phyloP scores from a whole-genome alignment of 352 stramenopile species.

The Globisporangium emineosum region DNA sequence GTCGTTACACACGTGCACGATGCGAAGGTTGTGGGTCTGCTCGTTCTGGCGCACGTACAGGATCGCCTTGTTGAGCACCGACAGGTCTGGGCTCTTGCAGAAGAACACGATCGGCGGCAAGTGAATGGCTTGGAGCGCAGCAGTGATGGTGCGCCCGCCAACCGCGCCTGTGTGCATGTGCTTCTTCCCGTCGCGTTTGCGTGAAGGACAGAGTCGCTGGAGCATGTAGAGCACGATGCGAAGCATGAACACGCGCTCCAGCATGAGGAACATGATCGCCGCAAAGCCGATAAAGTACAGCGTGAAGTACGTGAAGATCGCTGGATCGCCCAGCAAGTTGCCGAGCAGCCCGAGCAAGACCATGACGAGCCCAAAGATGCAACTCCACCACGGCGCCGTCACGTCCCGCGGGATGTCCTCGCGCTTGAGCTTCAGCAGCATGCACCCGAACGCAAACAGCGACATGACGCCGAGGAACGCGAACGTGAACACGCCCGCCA shows the following conservation, averaged over 20 bases:
- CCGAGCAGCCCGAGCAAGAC: slow-evolving; percentile 19
- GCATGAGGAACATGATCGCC: slow-evolving; percentile 76
- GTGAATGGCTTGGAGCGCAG: slow-evolving; percentile 63
- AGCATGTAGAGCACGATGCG: slow-evolving; percentile 67
- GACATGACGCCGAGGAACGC: slow-evolving; percentile 81
- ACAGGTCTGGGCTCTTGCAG: slow-evolving; percentile 82
- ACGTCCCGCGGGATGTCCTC: slow-evolving; percentile 60
- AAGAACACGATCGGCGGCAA: slow-evolving; percentile 90
- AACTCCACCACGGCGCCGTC: slow-evolving; percentile 35
- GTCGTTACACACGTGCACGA: slow-evolving; percentile 83
- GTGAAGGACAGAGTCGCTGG: slow-evolving; percentile 57
- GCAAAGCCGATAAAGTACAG: slow-evolving; percentile 73
- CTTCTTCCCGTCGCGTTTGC: slow-evolving; percentile 22
- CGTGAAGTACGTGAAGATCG: slow-evolving; percentile 81
- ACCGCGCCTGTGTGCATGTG: slow-evolving; percentile 51
- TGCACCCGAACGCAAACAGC: slow-evolving; percentile 78
- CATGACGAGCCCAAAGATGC: slow-evolving; percentile 19
- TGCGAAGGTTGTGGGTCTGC: slow-evolving; percentile 88
- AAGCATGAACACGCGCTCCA: slow-evolving; percentile 76
- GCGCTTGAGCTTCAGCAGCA: slow-evolving; percentile 85
- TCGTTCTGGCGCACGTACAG: slow-evolving; percentile 92
- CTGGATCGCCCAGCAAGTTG: slow-evolving; percentile 23
- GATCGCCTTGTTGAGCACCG: slow-evolving; percentile 93
- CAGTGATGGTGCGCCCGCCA: slow-evolving; percentile 64
- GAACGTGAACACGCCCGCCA: slow-evolving; percentile 84